Evolutionary conservation across 257 asterid genomes (phyloP), one percentile per base, ranked within the genome.

Genomic region (Plantago ovata): DNA sequence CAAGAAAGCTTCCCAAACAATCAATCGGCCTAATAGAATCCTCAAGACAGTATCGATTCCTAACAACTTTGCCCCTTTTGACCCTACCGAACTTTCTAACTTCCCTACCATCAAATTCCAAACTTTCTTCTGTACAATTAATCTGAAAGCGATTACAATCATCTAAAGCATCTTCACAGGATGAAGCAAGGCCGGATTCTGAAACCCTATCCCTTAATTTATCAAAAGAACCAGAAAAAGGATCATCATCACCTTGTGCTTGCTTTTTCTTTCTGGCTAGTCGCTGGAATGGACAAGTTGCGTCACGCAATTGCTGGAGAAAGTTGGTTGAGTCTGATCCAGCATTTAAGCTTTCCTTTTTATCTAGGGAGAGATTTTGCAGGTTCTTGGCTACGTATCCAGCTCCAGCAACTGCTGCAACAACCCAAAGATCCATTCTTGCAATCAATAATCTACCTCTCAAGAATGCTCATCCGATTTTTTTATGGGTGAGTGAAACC

Each of bases 401-500:
- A 43, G 89, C 96, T 57, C 85, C 94, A 60, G 91, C 91, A 51
- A 89, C 91, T n/a, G 87, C 94, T 64, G 94, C 94, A 50, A 87
- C 77, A 56, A 79, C 80, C 89, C 96, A 82, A 47, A 87, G 78
- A 75, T 87, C 94, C 96, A 82, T 81, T 67, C 24, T 53, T 67
- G 36, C 56, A 55, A 21, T 43, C 32, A 46, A 20, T 43, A 60
- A 47, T 54, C 62, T 45, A 20, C 60, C 46, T 45, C 51, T 15
- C 36, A 28, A 8, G 36, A 28, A 28, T 3, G 7, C 36, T 28
- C 36, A 28, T 28, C 36, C 36, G 36, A 28, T 28, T 28, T 6
- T 28, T 28, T 6, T 28, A 28, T 28, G 4, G 7, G 36, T 28
- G 2, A 28, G 7, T 8, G 36, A 28, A 28, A 3, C 36, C 4